Evolutionary conservation across 768 basidiomycete genomes (phyloP).

Genomic region (Rhizopogon rudus): DNA sequence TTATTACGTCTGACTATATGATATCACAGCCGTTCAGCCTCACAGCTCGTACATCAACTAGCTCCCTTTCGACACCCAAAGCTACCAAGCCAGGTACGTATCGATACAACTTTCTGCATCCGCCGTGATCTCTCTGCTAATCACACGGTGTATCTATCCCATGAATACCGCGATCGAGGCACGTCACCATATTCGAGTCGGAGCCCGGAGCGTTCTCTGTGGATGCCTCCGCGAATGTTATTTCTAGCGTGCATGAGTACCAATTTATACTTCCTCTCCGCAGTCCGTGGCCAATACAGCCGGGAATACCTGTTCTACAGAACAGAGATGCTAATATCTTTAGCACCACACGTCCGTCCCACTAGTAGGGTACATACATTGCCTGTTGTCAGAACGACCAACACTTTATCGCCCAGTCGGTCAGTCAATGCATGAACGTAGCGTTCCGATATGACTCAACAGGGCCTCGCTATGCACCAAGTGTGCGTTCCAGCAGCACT

Average conservation of each 20-base stretch:
- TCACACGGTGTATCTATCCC: no score
- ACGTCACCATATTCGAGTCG: neutral
- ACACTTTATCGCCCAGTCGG: neutral
- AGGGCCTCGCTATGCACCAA: neutral
- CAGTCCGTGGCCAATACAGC: neutral
- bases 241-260: neutral
- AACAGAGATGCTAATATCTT: neutral
- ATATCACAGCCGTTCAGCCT: neutral
- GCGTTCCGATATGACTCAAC: neutral
- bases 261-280: no score
- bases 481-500: neutral
- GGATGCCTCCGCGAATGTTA: neutral
- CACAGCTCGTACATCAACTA: neutral
- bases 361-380: no score
- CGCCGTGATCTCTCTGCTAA: no score
- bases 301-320: neutral
- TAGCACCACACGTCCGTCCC: neutral
- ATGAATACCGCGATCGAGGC: neutral
- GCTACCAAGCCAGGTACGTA: neutral
- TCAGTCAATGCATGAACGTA: neutral
- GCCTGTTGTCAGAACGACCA: no score
- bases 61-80: neutral
- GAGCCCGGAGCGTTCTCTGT: no score
- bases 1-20: neutral
- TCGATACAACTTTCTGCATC: neutral